phyloP scores from a whole-genome alignment of 2,329 filamentous ascomycete genomes.

The Dactylella cylindrospora region DNA sequence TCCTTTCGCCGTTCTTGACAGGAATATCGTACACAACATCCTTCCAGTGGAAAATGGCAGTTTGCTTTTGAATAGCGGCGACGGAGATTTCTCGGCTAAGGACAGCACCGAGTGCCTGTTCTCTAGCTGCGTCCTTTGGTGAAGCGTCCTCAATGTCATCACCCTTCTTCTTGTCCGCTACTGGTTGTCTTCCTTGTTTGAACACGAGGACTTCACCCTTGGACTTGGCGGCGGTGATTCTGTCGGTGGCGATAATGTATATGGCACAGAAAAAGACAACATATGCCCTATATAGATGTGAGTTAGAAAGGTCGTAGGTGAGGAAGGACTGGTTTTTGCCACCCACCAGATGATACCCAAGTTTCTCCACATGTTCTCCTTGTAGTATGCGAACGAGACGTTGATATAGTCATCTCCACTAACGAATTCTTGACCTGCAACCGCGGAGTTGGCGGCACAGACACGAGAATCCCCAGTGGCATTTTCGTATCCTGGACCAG shows the following conservation, averaged over 20 bases:
- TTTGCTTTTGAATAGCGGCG: constrained; percentile 64
- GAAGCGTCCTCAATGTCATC: constrained; percentile 54
- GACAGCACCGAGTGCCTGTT: constrained; percentile 33
- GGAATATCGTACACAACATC: constrained; percentile 76
- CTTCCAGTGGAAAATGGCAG: constrained; percentile 80
- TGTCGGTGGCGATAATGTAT: constrained; percentile 68
- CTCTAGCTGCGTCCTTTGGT: constrained; percentile 46
- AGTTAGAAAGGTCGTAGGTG: too few relatives aligned
- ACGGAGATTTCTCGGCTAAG: constrained; percentile 50
- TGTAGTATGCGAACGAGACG: constrained; percentile 61
- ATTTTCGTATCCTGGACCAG: constrained; percentile 55
- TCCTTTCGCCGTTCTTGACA: constrained; percentile 60
- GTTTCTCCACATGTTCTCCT: constrained; percentile 67
- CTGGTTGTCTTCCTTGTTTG: constrained; percentile 62
- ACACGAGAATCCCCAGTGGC: constrained; percentile 52
- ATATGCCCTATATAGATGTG: constrained; percentile 18
- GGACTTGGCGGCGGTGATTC: constrained; percentile 65
- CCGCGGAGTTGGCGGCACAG: constrained; percentile 64
- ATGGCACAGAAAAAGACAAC: constrained; percentile 60
- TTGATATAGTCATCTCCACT: constrained; percentile 62
- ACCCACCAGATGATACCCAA: constrained; percentile 69
- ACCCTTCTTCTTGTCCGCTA: constrained; percentile 51
- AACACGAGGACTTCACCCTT: constrained; percentile 78
- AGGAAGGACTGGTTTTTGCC: too few relatives aligned
- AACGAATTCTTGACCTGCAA: constrained; percentile 59